Conservation (phyloP, 345 rosid genomes). For the Populus davidiana region DNA sequence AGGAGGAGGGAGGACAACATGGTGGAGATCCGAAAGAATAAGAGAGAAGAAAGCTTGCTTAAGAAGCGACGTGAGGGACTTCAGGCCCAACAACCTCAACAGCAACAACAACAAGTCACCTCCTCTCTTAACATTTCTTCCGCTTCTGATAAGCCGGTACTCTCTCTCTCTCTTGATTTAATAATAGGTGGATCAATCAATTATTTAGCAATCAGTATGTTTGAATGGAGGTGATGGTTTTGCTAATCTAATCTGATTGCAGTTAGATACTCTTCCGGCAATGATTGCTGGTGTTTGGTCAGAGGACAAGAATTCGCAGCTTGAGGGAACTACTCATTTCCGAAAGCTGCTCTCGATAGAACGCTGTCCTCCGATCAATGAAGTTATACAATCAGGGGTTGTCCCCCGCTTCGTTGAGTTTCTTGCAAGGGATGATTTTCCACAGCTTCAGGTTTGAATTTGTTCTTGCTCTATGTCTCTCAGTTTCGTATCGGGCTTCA, state of each 20-base stretch:
- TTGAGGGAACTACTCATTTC: conserved; percentile 27
- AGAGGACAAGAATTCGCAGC: conserved; percentile 14
- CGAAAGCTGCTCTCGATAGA: conserved; percentile 31
- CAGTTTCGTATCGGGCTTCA: background rate
- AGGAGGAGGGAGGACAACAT: conserved; percentile 32
- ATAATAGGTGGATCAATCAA: background rate
- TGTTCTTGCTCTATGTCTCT: background rate
- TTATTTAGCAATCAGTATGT: too few relatives aligned
- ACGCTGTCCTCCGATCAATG: conserved; percentile 27
- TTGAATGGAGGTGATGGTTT: background rate
- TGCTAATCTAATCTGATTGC: background rate
- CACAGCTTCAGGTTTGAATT: conserved; percentile 27
- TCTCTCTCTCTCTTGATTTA: background rate
- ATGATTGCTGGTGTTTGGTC: conserved; percentile 27
- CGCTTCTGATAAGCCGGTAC: conserved; percentile 16
- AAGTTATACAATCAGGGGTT: conserved; percentile 29
- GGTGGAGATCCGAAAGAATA: conserved; percentile 32
- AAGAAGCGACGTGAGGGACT: conserved; percentile 32
- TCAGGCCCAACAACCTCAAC: conserved; percentile 11
- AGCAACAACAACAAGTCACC: background rate
- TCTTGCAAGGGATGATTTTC: conserved; percentile 28
- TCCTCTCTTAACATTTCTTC: conserved; percentile 6
- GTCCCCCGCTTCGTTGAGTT: conserved; percentile 32
- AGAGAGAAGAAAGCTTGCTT: conserved; percentile 24
- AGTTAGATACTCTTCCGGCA: conserved; percentile 24